These are phyloP conservation scores for Straminergon stramineum DNA, from an alignment of 225 moss, liverwort and hornwort genomes.

Conservation along the genomic window DNA sequence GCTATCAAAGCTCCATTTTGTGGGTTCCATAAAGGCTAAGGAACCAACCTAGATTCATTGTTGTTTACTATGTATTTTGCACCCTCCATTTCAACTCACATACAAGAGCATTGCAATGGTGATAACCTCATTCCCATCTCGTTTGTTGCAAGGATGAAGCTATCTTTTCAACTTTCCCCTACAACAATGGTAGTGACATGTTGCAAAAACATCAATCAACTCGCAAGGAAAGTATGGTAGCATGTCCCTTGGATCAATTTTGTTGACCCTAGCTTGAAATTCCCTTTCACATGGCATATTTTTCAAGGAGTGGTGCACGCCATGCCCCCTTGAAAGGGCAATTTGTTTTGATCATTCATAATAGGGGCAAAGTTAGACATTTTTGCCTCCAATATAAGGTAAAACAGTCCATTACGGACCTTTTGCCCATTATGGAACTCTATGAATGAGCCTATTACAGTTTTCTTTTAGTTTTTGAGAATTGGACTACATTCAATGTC, in stretches of 20 bases:
- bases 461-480: no score
- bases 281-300: not conserved
- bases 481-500: no score
- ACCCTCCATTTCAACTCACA: fast-evolving
- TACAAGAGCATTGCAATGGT: not conserved
- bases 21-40: fast-evolving
- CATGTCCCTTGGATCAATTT: not conserved
- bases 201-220: not conserved
- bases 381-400: not conserved
- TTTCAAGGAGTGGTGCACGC: fast-evolving
- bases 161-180: not conserved
- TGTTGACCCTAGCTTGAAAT: not conserved
- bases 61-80: not conserved
- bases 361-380: fast-evolving
- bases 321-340: no score
- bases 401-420: no score
- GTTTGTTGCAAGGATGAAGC: fast-evolving
- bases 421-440: no score
- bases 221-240: fast-evolving
- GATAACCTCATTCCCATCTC: not conserved
- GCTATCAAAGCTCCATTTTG: not conserved
- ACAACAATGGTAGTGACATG: fast-evolving
- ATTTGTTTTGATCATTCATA: not conserved
- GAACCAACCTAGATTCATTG: not conserved
- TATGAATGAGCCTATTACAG: no score